Evolutionary conservation across 352 stramenopile genomes (phyloP).

Genomic region (Globisporangium cylindrosporum): DNA sequence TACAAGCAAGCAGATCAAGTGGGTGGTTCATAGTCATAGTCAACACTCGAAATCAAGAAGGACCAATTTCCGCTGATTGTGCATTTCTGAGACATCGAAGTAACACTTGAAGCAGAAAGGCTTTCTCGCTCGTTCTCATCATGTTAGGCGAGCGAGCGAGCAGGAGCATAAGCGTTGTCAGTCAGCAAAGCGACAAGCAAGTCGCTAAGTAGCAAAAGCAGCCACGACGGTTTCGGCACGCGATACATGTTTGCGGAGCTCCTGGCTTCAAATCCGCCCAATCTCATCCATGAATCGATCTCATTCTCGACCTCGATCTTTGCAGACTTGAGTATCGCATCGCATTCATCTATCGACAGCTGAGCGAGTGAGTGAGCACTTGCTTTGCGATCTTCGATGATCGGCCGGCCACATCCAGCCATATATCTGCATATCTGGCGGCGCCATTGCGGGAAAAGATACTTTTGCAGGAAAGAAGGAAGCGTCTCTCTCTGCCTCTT

Average conservation of each 20-base stretch:
- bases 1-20: background rate
- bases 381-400: background rate
- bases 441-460: background rate
- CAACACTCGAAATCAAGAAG: background rate
- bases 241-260: background rate
- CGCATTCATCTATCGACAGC: background rate
- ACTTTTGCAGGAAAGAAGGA: background rate
- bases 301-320: too few species aligned
- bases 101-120: background rate
- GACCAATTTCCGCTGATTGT: background rate
- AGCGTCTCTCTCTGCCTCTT: background rate
- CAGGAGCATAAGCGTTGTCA: too few species aligned
- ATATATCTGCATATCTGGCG: background rate
- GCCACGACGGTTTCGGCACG: background rate
- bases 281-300: background rate
- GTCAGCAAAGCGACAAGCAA: background rate
- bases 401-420: background rate
- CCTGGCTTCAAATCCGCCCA: background rate
- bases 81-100: background rate
- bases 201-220: background rate
- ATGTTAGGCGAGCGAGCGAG: too few species aligned
- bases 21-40: background rate
- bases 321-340: too few species aligned
- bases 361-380: too few species aligned
- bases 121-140: background rate